Evolutionary conservation across 495 filamentous ascomycete genomes (phyloP).

Genomic region (Penicillium tannophilum): DNA sequence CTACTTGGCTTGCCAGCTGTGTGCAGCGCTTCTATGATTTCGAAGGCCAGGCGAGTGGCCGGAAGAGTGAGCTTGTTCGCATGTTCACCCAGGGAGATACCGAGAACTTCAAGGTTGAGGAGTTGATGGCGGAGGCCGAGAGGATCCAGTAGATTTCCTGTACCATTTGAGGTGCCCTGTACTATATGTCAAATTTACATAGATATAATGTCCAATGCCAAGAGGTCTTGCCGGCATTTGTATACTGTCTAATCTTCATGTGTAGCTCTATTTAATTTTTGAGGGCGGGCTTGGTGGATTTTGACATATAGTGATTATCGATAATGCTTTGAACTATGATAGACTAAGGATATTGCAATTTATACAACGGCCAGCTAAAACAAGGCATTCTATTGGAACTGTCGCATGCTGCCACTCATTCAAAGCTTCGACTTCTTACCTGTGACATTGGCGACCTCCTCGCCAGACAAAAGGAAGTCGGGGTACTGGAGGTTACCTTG

Average conservation of each 20-base stretch:
- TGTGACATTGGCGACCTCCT: slow-evolving; percentile 57
- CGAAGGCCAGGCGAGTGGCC: slow-evolving; percentile 53
- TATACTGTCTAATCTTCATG: not conserved
- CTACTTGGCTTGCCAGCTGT: slow-evolving; percentile 86
- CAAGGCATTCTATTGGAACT: not conserved
- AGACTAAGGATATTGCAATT: not conserved
- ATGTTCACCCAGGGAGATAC: slow-evolving; percentile 77
- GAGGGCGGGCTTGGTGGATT: too few relatives aligned
- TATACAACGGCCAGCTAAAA: not conserved
- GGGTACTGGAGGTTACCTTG: slow-evolving; percentile 52
- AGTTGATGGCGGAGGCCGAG: slow-evolving; percentile 83
- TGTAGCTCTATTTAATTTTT: too few relatives aligned
- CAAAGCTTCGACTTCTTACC: slow-evolving; percentile 65
- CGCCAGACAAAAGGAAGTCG: slow-evolving; percentile 61
- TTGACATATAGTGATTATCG: too few relatives aligned
- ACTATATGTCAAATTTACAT: slow-evolving; percentile 1
- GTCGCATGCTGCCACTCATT: slow-evolving; percentile 13
- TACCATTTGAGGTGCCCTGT: not conserved
- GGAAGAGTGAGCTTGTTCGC: slow-evolving; percentile 68
- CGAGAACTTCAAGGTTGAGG: slow-evolving; percentile 75
- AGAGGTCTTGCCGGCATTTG: not conserved
- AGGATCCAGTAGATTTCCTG: slow-evolving; percentile 42
- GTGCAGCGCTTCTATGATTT: slow-evolving; percentile 92
- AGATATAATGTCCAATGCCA: not conserved
- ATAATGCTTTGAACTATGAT: not conserved